Percentiles rank a stretch among this genome's conserved stretches.
phyloP scores from a whole-genome alignment of 2,329 filamentous ascomycete genomes.

The Penicillium sp. region DNA sequence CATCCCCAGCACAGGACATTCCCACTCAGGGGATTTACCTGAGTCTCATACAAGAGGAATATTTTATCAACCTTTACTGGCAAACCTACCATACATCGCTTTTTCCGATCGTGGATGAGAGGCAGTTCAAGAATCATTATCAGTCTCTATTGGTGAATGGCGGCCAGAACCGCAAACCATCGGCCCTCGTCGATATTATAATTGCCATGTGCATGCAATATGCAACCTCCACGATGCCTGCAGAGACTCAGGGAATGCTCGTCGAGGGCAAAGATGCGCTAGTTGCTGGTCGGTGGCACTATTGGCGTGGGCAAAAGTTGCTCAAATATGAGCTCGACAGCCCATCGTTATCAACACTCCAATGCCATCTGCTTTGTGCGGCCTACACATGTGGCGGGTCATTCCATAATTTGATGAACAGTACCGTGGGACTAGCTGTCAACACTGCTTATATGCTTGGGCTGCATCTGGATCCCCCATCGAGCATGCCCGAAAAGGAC shows the following conservation, averaged over 20 bases:
- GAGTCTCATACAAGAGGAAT: constrained; percentile 2
- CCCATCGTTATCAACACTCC: not conserved
- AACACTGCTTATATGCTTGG: not conserved
- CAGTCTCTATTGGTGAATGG: not conserved
- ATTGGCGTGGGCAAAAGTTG: not conserved
- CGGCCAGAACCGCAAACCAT: not conserved
- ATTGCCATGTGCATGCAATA: constrained; percentile 2
- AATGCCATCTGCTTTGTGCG: not conserved
- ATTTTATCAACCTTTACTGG: not conserved
- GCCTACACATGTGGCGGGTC: not conserved
- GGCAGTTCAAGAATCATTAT: not conserved
- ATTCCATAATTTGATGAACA: not conserved
- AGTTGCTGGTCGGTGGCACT: constrained; percentile 1
- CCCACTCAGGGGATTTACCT: not conserved
- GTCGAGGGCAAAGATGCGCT: not conserved
- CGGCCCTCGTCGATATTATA: not conserved
- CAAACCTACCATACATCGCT: not conserved
- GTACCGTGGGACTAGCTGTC: not conserved
- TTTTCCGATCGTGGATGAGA: not conserved
- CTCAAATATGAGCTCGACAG: not conserved
- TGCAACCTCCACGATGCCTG: not conserved
- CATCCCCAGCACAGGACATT: not conserved
- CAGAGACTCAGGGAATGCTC: not conserved
- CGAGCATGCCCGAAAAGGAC: not conserved
- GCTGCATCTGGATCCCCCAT: not conserved